Percentiles rank a stretch among this genome's conserved stretches.
phyloP scores from a whole-genome alignment of 208 protist species.

The Crithidia mellificae region DNA sequence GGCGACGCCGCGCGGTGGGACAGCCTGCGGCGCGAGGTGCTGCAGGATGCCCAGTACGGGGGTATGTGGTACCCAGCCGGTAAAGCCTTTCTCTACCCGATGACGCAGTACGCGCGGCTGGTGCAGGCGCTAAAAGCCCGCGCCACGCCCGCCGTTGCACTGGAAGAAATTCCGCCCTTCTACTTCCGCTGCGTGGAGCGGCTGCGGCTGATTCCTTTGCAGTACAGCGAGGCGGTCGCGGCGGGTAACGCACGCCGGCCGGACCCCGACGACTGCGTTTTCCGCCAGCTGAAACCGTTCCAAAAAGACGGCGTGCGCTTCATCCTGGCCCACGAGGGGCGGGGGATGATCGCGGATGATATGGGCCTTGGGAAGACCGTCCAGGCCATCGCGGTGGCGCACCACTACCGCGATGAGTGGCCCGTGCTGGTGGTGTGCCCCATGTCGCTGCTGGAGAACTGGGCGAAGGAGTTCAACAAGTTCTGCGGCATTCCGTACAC shows the following conservation, averaged over 20 bases:
- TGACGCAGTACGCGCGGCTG: slow-evolving; percentile 56
- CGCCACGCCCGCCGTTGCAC: slow-evolving; percentile 23
- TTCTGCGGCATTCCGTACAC: slow-evolving; percentile 81
- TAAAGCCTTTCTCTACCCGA: slow-evolving; percentile 69
- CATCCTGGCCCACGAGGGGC: slow-evolving; percentile 72
- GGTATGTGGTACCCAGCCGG: slow-evolving; percentile 56
- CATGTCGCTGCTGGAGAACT: slow-evolving; percentile 91
- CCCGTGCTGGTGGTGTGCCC: slow-evolving; percentile 94
- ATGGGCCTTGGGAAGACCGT: slow-evolving; percentile 98
- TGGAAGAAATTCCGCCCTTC: slow-evolving; percentile 79
- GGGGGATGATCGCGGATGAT: slow-evolving; percentile 95
- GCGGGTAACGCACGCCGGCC: slow-evolving; percentile 29
- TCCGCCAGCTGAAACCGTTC: slow-evolving; percentile 73
- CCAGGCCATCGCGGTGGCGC: slow-evolving; percentile 92
- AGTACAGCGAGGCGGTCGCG: slow-evolving; percentile 43
- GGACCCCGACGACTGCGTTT: slow-evolving; percentile 69
- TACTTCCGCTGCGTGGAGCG: slow-evolving; percentile 76
- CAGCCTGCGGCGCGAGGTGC: slow-evolving; percentile 31
- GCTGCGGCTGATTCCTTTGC: slow-evolving; percentile 34
- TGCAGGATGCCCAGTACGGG: slow-evolving; percentile 49
- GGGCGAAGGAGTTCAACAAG: slow-evolving; percentile 90
- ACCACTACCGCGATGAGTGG: slow-evolving; percentile 94
- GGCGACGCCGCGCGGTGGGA: slow-evolving; percentile 24
- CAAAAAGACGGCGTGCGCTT: slow-evolving; percentile 84
- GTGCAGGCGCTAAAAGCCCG: slow-evolving; percentile 41